Evolutionary conservation across 2,329 filamentous ascomycete species (phyloP).

Genomic region (Alternaria triticina): DNA sequence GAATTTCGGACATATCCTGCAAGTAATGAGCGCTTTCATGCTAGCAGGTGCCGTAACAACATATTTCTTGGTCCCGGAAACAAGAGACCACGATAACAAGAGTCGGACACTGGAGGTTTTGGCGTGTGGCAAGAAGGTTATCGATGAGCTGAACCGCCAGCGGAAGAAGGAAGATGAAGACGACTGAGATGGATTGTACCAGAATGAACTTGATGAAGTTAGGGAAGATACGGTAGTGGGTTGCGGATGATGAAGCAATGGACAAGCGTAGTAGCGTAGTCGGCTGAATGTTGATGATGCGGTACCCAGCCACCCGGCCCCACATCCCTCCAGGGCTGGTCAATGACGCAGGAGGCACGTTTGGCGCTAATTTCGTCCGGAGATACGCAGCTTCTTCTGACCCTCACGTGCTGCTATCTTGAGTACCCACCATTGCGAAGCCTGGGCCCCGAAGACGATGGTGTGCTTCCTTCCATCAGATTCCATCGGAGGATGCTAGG

Average conservation of each 20-base stretch:
- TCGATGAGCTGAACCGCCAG: slow-evolving; percentile 39
- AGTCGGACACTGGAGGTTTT: slow-evolving; percentile 41
- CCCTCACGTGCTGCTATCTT: neutral
- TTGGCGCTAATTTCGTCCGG: neutral
- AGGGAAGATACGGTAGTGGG: neutral
- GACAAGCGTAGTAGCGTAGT: neutral
- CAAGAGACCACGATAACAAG: slow-evolving; percentile 41
- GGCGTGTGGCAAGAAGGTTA: slow-evolving; percentile 39
- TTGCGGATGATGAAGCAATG: neutral
- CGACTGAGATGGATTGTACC: slow-evolving; percentile 3
- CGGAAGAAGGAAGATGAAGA: slow-evolving; percentile 33
- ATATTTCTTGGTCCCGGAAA: slow-evolving; percentile 42
- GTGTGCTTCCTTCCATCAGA: neutral
- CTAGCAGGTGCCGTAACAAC: slow-evolving; percentile 41
- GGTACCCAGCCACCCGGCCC: neutral
- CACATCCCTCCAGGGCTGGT: neutral
- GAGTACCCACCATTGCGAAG: neutral
- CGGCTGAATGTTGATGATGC: neutral
- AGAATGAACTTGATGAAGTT: neutral
- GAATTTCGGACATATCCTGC: slow-evolving; percentile 40
- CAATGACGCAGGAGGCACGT: neutral
- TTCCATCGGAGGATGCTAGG: neutral
- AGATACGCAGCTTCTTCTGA: neutral
- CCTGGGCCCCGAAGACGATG: neutral
- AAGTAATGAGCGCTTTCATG: slow-evolving; percentile 46